phyloP scores from a whole-genome alignment of 495 filamentous ascomycete species.

The Aspergillus asperescens region DNA sequence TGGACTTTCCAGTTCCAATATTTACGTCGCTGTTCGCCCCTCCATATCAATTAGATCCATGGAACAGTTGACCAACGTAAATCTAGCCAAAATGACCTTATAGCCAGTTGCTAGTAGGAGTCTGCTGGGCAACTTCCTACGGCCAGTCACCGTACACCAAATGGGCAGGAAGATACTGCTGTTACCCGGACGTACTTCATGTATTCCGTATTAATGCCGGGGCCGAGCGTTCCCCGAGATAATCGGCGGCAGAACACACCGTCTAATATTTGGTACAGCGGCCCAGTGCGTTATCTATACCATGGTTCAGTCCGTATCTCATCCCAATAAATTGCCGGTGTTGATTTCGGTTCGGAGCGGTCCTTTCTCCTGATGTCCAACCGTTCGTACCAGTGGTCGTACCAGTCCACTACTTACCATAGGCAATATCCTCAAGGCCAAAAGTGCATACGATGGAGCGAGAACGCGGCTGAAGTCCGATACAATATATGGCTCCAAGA shows the following conservation, averaged over 20 bases:
- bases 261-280: background rate
- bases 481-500: background rate
- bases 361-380: conserved; percentile 3
- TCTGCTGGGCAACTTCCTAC: no score
- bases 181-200: conserved; percentile 2
- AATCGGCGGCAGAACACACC: background rate
- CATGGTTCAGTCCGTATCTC: background rate
- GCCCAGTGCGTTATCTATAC: background rate
- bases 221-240: background rate
- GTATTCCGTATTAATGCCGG: background rate
- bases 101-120: no score
- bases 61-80: conserved; percentile 9
- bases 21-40: background rate
- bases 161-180: background rate
- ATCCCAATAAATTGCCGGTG: background rate
- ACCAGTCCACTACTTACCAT: background rate
- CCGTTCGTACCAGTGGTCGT: background rate
- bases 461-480: no score
- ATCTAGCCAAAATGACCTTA: no score
- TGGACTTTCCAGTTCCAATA: conserved; percentile 11
- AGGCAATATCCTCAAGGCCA: no score
- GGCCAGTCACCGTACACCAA: no score
- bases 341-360: background rate
- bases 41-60: conserved; percentile 12
- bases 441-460: no score